phyloP scores from a whole-genome alignment of 2,329 filamentous ascomycete species.

The Piedraia hortae region DNA sequence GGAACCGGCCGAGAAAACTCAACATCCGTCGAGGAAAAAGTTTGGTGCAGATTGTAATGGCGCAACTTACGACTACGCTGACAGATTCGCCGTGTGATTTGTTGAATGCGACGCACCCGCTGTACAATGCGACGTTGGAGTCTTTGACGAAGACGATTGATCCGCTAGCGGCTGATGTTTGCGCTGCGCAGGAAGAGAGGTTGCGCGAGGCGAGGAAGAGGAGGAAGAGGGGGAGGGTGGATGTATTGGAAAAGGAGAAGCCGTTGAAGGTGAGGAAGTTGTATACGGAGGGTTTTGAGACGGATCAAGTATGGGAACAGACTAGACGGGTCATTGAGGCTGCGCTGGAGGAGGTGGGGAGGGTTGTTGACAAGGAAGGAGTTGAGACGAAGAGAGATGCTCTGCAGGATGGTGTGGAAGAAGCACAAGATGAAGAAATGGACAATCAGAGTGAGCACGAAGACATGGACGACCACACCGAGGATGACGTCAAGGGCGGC shows the following conservation, averaged over 20 bases:
- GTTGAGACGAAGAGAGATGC: slow-evolving; percentile 3
- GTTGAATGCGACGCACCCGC: slow-evolving; percentile 38
- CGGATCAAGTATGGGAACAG: slow-evolving; percentile 84
- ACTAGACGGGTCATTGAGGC: slow-evolving; percentile 55
- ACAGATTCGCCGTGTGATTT: slow-evolving; percentile 33
- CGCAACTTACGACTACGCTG: slow-evolving; percentile 5
- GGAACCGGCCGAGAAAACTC: too few relatives aligned
- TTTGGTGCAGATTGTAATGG: neutral
- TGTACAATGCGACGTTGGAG: slow-evolving; percentile 42
- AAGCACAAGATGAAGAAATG: slow-evolving; percentile 14
- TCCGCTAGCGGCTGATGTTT: slow-evolving; percentile 44
- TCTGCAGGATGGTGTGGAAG: slow-evolving; percentile 11
- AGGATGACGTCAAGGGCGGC: slow-evolving; percentile 6
- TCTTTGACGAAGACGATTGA: slow-evolving; percentile 63
- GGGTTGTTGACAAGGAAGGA: slow-evolving; percentile 12
- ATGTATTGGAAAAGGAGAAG: slow-evolving; percentile 14
- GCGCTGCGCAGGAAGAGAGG: slow-evolving; percentile 41
- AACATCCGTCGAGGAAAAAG: too few relatives aligned
- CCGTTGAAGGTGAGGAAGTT: slow-evolving; percentile 56
- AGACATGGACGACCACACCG: slow-evolving; percentile 12
- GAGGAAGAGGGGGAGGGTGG: slow-evolving; percentile 36
- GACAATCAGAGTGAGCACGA: slow-evolving; percentile 10
- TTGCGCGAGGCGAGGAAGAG: slow-evolving; percentile 44
- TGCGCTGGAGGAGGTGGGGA: slow-evolving; percentile 26
- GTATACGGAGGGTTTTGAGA: slow-evolving; percentile 64